Base-by-base conservation (phyloP, 805 yeast genomes). In the Saccharomycopsis fodiens region DNA sequence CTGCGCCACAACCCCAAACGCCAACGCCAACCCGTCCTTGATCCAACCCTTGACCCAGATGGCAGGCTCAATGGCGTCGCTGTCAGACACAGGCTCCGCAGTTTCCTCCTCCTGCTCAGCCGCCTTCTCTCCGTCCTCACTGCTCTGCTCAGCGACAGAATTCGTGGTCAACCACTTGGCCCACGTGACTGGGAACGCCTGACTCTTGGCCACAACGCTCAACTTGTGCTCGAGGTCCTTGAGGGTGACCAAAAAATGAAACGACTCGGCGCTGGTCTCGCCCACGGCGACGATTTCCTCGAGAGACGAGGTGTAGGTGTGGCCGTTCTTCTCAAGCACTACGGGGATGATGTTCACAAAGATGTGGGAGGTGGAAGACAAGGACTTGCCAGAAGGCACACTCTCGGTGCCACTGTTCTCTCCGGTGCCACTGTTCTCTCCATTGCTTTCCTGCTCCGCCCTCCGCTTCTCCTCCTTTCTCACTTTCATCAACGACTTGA, bases 141-240 rank as follows among this genome's bases (percentile, higher is more conserved):
- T n/a, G n/a, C n/a, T n/a, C n/a, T n/a, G n/a, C 25, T 54, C 53
- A 35, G 52, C 49, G 45, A 51, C 22, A 3, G 56, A 52, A 29
- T 61, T 60, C 12, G 79, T 75, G 50, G 76, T 80, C n/a, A 91
- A 70, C 98, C 98, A 93, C n/a, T 76, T 68, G 7, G 88, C 82
- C 98, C 98, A 93, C 59, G 77, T 80, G 39, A 76, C 60, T 8
- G 98, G 97, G 69, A 87, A 83, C 4, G 95, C 79, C 63, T 93
- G 98, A 0, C 97, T 85, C 54, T 82, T 79, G 42, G 86, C 80
- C 23, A 78, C 72, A 38, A 86, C 73, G 5, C 81, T 73, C 52
- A 93, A 77, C 52, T 78, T 74, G 64, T 93, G 91, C 32, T 83
- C 79, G 36, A 79, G 76, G 59, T 93, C 98, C 54, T 78, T 76